Evolutionary conservation across 2,329 filamentous ascomycete genomes (phyloP), one percentile per base, ranked within the genome.

Genomic region (Fusarium subtropicale): DNA sequence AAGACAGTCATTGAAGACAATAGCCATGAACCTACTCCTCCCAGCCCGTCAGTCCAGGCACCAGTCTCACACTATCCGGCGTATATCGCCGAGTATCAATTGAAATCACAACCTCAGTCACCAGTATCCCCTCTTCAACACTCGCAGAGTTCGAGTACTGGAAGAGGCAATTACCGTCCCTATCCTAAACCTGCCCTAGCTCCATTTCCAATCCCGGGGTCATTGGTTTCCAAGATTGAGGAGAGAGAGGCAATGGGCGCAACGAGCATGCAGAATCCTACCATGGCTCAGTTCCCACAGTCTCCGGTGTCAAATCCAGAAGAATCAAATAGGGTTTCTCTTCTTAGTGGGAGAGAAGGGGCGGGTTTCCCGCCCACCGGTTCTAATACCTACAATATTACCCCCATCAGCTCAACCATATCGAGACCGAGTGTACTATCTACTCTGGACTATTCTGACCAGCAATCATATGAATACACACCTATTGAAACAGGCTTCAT

Each of bases 401-500:
- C 15, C 9, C n/a, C 34, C 2, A 20, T 9, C 13, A 39, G n/a
- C 18, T n/a, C 48, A 30, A 4, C 15, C 6, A 16, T 28, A 52
- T 36, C 48, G 13, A 52, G 48, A 12, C 34, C 48, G 13, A 52
- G 48, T 36, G 26, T 30, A n/a, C 18, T 28, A 2, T 52, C 48
- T 12, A 52, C 22, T 3, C 15, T 41, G 3, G 18, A 36, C 5
- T 54, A 24, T 1, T 39, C 57, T n/a, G 45, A 26, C 6, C 44
- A 55, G 22, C 9, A 22, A 16, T 34, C 24, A 18, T 59, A 59
- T 20, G 47, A 59, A 18, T 68, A 68, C 45, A 39, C 52, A 2
- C 64, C 64, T 2, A 42, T 68, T 4, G 59, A 68, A 9, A 45
- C 57, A 3, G 47, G 24, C 7, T 68, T 36, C 11, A 68, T 68